A percentile compares a stretch with the other conserved stretches of the same genome.
phyloP scores from a whole-genome alignment of 139 green algal genomes.

The Astrephomene gubernaculifera region DNA sequence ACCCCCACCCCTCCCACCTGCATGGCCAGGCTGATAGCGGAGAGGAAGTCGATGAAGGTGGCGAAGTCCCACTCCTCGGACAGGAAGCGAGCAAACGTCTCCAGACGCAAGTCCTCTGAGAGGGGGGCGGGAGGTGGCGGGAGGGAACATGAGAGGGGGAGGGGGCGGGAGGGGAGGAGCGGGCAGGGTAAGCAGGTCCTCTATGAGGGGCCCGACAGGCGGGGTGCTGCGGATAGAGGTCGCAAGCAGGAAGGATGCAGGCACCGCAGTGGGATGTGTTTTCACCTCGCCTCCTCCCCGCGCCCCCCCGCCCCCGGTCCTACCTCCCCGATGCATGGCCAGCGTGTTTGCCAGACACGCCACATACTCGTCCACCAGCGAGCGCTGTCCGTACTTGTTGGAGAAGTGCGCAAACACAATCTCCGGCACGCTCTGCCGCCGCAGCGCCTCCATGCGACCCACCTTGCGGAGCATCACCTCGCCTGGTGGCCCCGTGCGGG shows the following conservation, averaged over 20 bases:
- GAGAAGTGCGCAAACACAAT: conserved; percentile 70
- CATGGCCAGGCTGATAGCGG: conserved; percentile 45
- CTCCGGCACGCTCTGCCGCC: conserved; percentile 63
- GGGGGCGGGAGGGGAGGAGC: neutral
- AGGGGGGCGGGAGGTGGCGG: neutral
- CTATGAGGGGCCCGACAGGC: too few species aligned
- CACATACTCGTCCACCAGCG: conserved; percentile 63
- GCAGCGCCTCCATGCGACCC: conserved; percentile 48
- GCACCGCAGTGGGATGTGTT: too few species aligned
- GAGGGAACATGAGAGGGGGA: neutral
- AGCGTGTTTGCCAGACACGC: conserved; percentile 67
- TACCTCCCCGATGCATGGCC: conserved; percentile 44
- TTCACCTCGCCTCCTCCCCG: neutral
- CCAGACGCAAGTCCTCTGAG: conserved; percentile 53
- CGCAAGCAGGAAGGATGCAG: too few species aligned
- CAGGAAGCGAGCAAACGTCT: conserved; percentile 63
- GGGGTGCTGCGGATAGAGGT: too few species aligned
- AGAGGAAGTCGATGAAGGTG: conserved; percentile 62
- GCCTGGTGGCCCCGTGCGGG: conserved; percentile 29
- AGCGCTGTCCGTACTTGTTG: conserved; percentile 68
- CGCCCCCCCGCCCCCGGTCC: neutral
- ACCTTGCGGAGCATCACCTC: conserved; percentile 58
- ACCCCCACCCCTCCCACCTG: conserved; percentile 36
- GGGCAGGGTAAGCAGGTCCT: too few species aligned
- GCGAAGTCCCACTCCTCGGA: conserved; percentile 65